Evolutionary conservation across 208 protist species (phyloP).

Genomic region (Leishmania arabica): DNA sequence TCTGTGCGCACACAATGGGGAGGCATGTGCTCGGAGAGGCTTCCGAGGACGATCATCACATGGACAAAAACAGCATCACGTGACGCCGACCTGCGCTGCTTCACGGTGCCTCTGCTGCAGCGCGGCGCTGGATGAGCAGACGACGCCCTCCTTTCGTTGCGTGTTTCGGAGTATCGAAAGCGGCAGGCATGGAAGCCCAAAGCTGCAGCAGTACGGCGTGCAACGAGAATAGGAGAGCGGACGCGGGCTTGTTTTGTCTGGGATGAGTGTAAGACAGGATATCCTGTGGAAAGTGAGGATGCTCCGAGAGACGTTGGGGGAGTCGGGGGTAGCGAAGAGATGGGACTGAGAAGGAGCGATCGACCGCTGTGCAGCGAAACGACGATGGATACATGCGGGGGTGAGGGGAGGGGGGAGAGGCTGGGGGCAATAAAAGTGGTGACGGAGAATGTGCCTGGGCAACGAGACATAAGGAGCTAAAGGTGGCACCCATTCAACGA

Average conservation of each 20-base stretch:
- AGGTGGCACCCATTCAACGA: not conserved
- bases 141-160: not conserved
- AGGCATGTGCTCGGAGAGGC: not conserved
- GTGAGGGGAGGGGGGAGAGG: no score
- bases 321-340: not conserved
- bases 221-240: not conserved
- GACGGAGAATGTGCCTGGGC: not conserved
- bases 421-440: not conserved
- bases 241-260: not conserved
- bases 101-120: not conserved
- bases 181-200: not conserved
- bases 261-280: not conserved
- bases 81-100: slow-evolving; percentile 3
- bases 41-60: not conserved
- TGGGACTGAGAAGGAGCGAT: not conserved
- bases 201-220: not conserved
- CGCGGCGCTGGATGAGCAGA: not conserved
- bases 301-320: not conserved
- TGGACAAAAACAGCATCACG: not conserved
- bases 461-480: not conserved
- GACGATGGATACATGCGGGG: not conserved
- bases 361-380: not conserved
- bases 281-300: not conserved
- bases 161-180: not conserved
- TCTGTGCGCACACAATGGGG: not conserved